Conservation (phyloP, 257 asterid genomes). For the Misopates orontium region DNA sequence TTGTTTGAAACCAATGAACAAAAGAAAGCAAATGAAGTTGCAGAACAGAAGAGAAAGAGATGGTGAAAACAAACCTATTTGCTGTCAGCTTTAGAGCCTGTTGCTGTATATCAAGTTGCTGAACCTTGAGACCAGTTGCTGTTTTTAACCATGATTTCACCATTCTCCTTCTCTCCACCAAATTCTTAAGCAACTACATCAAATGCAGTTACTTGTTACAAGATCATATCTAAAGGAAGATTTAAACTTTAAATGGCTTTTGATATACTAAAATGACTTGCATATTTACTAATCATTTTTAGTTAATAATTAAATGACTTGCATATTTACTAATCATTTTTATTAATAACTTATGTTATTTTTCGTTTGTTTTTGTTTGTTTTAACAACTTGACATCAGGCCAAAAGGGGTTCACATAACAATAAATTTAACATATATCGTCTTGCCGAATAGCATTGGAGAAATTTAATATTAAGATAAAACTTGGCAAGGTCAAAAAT, state of each 20-base stretch:
- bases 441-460: neutral
- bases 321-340: slow-evolving; percentile 10
- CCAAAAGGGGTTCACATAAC: neutral
- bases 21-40: slow-evolving; percentile 22
- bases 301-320: slow-evolving; percentile 16
- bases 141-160: slow-evolving; percentile 74
- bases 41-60: slow-evolving; percentile 21
- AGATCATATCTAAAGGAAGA: slow-evolving; percentile 8
- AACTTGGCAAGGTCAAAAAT: neutral
- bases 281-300: slow-evolving; percentile 15
- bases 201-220: slow-evolving; percentile 18
- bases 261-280: slow-evolving; percentile 18
- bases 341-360: neutral
- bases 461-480: neutral
- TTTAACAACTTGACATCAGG: neutral
- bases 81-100: slow-evolving; percentile 98
- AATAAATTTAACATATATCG: neutral
- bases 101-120: slow-evolving; percentile 92
- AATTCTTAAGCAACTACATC: slow-evolving; percentile 71
- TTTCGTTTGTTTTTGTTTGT: slow-evolving; percentile 5
- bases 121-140: slow-evolving; percentile 86
- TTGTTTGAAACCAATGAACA: slow-evolving; percentile 30
- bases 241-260: slow-evolving; percentile 14
- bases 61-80: slow-evolving; percentile 64
- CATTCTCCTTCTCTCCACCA: slow-evolving; percentile 86